These are phyloP conservation scores for Podospora sp. DNA, from an alignment of 495 filamentous ascomycete species.

Conservation along the genomic window DNA sequence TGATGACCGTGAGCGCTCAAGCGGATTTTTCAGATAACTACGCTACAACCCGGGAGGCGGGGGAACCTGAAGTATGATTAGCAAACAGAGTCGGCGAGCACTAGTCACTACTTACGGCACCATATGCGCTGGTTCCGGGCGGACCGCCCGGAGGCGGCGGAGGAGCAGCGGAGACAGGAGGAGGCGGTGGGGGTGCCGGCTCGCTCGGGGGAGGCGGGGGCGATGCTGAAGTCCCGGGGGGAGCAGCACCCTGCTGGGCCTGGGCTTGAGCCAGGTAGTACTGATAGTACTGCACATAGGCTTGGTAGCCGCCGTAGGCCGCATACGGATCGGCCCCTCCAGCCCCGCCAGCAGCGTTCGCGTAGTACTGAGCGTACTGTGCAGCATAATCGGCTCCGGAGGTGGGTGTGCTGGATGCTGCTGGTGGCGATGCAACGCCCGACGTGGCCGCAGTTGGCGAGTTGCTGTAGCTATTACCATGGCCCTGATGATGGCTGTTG, in stretches of 20 bases:
- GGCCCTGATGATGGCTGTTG: constrained; percentile 44
- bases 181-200: constrained; percentile 68
- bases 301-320: constrained; percentile 81
- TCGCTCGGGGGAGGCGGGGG: constrained; percentile 62
- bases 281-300: constrained; percentile 76
- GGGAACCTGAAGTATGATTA: constrained; percentile 48
- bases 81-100: background rate
- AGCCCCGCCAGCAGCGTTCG: constrained; percentile 3
- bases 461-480: constrained; percentile 36
- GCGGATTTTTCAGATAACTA: background rate
- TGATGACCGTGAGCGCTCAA: background rate
- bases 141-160: constrained; percentile 67
- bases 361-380: constrained; percentile 83
- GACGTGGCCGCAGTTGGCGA: constrained; percentile 42
- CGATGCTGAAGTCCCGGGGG: constrained; percentile 51
- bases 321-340: constrained; percentile 80
- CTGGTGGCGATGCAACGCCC: constrained; percentile 36
- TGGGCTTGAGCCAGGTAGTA: constrained; percentile 56
- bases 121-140: constrained; percentile 63
- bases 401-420: constrained; percentile 39
- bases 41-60: constrained; percentile 57
- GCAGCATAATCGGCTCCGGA: constrained; percentile 65
- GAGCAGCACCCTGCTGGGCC: constrained; percentile 48
- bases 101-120: constrained; percentile 54
- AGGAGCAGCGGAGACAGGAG: constrained; percentile 50